Base-by-base conservation (phyloP, 208 protist species). In the Wallacemonas sp. region DNA sequence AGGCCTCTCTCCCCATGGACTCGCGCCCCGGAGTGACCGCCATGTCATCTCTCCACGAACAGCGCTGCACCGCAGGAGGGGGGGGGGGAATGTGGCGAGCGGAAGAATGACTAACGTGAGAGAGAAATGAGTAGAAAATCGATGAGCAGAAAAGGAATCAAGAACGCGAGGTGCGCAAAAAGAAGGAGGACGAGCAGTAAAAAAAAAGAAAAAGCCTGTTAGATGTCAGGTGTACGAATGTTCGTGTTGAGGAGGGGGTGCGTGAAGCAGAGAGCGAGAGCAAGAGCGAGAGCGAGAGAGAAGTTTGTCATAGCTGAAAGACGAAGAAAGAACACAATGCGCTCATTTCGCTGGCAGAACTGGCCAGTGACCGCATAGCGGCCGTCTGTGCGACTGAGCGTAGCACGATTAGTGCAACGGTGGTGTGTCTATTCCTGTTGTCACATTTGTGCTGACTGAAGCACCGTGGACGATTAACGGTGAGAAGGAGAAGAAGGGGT, bases 161-260 rank as follows among this genome's bases (percentile, higher is more conserved):
- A 54, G 41, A 36, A 2, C 13, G 44, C 26, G 32, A 66, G 1
- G 27, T 59, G 67, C 12, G 10, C 9, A 65, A 72, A 63, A 26
- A 39, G 37, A 0, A 22, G 30, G 67, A 21, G 21, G n/a, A 36
- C 12, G 59, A 45, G 21, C 30, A 58, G 58, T 33, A 58, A 38
- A 62, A 38, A 52, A 59, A 60, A 38, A 71, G 2, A 69, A 71
- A 15, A 54, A 66, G 30, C 42, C 29, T 33, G 39, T 32, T n/a
- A n/a, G n/a, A n/a, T n/a, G n/a, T n/a, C n/a, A n/a, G n/a, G n/a
- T n/a, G n/a, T n/a, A n/a, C n/a, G n/a, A n/a, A n/a, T n/a, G n/a
- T n/a, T n/a, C n/a, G n/a, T n/a, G n/a, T n/a, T n/a, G n/a, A n/a
- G n/a, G n/a, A n/a, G n/a, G n/a, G n/a, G n/a, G n/a, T n/a, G n/a